Conservation (phyloP, 768 basidiomycete genomes). For the Paxillus ammoniavirescens region DNA sequence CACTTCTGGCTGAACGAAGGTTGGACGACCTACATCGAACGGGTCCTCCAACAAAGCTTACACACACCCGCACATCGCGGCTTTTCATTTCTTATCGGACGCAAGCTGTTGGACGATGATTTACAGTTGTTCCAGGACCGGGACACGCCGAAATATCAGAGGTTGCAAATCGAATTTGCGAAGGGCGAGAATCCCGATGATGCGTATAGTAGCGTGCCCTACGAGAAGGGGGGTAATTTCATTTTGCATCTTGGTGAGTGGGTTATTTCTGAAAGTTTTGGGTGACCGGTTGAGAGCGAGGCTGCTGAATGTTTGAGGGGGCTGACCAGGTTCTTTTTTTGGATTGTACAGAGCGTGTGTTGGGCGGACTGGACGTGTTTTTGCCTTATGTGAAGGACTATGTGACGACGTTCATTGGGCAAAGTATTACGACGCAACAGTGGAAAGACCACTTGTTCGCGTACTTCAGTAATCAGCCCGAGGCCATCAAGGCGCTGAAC, state of each 20-base stretch:
- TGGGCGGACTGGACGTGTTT: slow-evolving; percentile 54
- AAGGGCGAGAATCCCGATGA: slow-evolving; percentile 77
- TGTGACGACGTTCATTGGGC: slow-evolving; percentile 75
- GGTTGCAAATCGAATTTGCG: slow-evolving; percentile 73
- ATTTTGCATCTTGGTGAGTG: slow-evolving; percentile 73
- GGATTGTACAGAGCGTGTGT: slow-evolving; percentile 5
- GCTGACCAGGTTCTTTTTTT: no score
- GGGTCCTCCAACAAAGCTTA: slow-evolving; percentile 66
- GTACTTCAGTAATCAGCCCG: slow-evolving; percentile 62
- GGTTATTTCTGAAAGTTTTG: neutral
- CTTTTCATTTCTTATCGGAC: slow-evolving; percentile 78
- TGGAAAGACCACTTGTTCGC: slow-evolving; percentile 80
- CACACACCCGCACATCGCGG: slow-evolving; percentile 77
- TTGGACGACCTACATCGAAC: slow-evolving; percentile 93
- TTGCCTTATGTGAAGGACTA: slow-evolving; percentile 84
- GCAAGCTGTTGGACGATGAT: slow-evolving; percentile 66
- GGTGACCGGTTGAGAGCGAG: neutral
- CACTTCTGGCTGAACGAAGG: slow-evolving; percentile 93
- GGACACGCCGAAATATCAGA: slow-evolving; percentile 65
- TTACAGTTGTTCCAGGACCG: slow-evolving; percentile 57
- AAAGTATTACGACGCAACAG: slow-evolving; percentile 78
- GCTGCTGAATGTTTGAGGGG: neutral
- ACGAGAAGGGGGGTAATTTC: slow-evolving; percentile 89
- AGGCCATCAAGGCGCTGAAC: slow-evolving; percentile 58
- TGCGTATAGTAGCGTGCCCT: slow-evolving; percentile 73